A percentile compares a stretch with the other conserved stretches of the same genome.
Evolutionary conservation across 2,329 filamentous ascomycete species (phyloP).

Genomic region (Xylariaceae sp.): DNA sequence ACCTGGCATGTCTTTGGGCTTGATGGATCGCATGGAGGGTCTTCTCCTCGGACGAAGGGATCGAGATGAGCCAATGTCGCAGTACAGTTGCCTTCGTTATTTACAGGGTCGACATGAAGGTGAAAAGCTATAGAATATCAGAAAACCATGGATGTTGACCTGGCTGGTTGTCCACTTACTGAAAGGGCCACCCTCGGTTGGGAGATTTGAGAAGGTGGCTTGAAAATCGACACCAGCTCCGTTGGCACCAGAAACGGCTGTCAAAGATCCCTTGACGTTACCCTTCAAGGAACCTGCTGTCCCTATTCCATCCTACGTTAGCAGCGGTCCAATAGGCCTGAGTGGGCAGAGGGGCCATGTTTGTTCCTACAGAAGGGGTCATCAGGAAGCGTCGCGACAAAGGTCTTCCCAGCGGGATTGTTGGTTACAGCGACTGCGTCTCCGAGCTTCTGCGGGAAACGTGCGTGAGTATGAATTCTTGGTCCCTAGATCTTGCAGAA

Average conservation of each 20-base stretch:
- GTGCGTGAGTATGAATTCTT: slow-evolving; percentile 15
- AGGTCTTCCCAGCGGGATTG: slow-evolving; percentile 56
- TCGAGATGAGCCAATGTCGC: slow-evolving; percentile 67
- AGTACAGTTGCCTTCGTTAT: slow-evolving; percentile 68
- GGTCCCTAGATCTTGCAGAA: not conserved
- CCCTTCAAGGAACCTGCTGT: slow-evolving; percentile 45
- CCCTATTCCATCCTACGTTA: slow-evolving; percentile 1
- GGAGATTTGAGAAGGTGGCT: slow-evolving; percentile 57
- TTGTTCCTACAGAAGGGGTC: slow-evolving; percentile 42
- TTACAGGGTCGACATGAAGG: slow-evolving; percentile 65
- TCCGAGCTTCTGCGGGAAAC: slow-evolving; percentile 34
- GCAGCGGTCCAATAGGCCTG: no score
- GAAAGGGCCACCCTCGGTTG: slow-evolving; percentile 57
- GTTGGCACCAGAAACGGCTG: slow-evolving; percentile 43
- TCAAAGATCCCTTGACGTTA: slow-evolving; percentile 55
- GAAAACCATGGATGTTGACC: not conserved
- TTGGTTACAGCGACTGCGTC: slow-evolving; percentile 51
- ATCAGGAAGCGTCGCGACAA: slow-evolving; percentile 55
- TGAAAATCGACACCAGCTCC: slow-evolving; percentile 56
- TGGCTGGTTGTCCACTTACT: slow-evolving; percentile 41
- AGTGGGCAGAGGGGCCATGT: no score
- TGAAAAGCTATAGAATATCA: slow-evolving; percentile 60
- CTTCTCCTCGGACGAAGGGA: slow-evolving; percentile 64
- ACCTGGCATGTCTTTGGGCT: slow-evolving; percentile 67
- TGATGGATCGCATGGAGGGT: slow-evolving; percentile 55